These are phyloP conservation scores for Hymenoscyphus infarciens DNA, from an alignment of 2,329 filamentous ascomycete species.

Conservation along the genomic window DNA sequence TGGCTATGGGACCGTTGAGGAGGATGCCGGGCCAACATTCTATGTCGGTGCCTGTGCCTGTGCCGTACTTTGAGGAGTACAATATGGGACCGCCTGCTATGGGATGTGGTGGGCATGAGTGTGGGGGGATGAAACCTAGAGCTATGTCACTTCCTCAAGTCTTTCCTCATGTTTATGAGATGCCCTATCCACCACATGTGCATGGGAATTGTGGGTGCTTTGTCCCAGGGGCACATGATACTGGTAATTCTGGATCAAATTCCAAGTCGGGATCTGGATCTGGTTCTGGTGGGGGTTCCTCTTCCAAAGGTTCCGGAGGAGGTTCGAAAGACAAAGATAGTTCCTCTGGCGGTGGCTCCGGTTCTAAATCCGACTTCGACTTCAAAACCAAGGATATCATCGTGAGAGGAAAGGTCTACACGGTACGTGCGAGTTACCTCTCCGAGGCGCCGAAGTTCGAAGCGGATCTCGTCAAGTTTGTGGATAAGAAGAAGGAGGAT, in stretches of 20 bases:
- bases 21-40: not conserved
- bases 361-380: constrained; percentile 12
- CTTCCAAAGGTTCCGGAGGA: not conserved
- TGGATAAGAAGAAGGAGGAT: constrained; percentile 29
- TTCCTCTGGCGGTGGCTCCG: not conserved
- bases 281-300: not conserved
- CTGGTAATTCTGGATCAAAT: too few relatives aligned
- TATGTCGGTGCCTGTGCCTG: not conserved
- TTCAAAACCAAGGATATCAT: constrained; percentile 30
- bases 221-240: not conserved
- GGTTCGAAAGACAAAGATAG: not conserved
- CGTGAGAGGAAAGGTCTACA: constrained; percentile 27
- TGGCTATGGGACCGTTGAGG: not conserved
- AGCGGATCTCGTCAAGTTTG: constrained; percentile 24
- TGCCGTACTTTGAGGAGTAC: too few relatives aligned
- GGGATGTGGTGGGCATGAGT: not conserved
- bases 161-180: not conserved
- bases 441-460: constrained; percentile 29
- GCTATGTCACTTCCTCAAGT: not conserved
- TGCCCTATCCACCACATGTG: not conserved
- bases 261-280: too few relatives aligned
- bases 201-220: not conserved
- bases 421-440: constrained; percentile 27
- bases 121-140: not conserved
- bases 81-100: too few relatives aligned